Conservation (phyloP, 768 basidiomycete genomes). For the Panus rudis region DNA sequence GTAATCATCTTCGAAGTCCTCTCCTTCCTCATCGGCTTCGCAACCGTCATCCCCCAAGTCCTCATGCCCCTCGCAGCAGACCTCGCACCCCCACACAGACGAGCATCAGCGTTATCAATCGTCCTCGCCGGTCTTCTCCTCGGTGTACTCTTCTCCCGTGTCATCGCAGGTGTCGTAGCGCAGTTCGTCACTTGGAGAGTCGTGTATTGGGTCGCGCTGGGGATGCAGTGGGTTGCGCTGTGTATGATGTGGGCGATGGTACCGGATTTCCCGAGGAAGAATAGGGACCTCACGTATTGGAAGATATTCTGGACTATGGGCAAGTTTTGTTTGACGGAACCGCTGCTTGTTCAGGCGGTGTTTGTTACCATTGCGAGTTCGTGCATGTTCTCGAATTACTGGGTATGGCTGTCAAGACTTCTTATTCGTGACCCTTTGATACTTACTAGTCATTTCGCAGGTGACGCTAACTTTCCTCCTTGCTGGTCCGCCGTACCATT, state of each 20-base stretch:
- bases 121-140: constrained; percentile 58
- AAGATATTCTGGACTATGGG: constrained; percentile 67
- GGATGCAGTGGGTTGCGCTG: constrained; percentile 51
- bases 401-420: constrained; percentile 36
- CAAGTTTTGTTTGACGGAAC: constrained; percentile 67
- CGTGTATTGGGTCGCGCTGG: constrained; percentile 70
- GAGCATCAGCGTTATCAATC: constrained; percentile 68
- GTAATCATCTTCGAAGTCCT: constrained; percentile 55
- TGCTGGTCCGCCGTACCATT: constrained; percentile 63
- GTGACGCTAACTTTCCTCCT: constrained; percentile 76
- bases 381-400: constrained; percentile 25
- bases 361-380: constrained; percentile 57
- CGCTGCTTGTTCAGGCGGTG: constrained; percentile 59
- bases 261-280: constrained; percentile 78
- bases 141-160: constrained; percentile 64
- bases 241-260: constrained; percentile 52
- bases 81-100: constrained; percentile 61
- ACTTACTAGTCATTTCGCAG: constrained; percentile 44
- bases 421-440: constrained; percentile 25
- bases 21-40: constrained; percentile 60
- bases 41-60: constrained; percentile 68
- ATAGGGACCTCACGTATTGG: constrained; percentile 51
- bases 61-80: constrained; percentile 70
- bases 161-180: constrained; percentile 65
- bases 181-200: constrained; percentile 62